phyloP scores from a whole-genome alignment of 2,329 filamentous ascomycete genomes.

The Gaeumannomyces tritici region DNA sequence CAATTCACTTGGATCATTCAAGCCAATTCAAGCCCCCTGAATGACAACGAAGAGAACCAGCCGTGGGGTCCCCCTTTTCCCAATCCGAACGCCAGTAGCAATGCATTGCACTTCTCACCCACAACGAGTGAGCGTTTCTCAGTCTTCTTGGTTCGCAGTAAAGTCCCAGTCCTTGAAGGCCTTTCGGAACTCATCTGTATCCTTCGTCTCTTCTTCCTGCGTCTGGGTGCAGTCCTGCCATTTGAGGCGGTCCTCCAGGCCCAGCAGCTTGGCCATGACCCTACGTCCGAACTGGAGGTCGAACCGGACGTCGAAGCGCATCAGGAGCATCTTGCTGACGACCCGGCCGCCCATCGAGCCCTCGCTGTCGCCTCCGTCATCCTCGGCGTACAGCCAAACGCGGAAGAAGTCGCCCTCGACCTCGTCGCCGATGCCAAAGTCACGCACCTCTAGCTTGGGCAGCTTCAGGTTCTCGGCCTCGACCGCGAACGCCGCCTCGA shows the following conservation, averaged over 20 bases:
- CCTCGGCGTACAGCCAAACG: conserved; percentile 66
- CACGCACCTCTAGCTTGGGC: conserved; percentile 37
- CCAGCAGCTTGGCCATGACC: conserved; percentile 80
- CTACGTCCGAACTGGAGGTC: conserved; percentile 84
- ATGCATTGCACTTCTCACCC: background rate
- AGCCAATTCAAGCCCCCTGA: background rate
- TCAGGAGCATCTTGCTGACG: conserved; percentile 60
- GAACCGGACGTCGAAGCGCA: conserved; percentile 71
- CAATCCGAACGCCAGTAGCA: background rate
- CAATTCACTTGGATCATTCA: no score
- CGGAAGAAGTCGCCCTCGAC: conserved; percentile 63
- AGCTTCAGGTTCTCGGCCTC: conserved; percentile 67
- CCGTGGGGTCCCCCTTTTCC: background rate
- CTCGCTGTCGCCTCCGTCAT: conserved; percentile 27
- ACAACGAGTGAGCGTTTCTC: background rate
- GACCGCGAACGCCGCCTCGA: conserved; percentile 82
- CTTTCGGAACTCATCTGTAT: conserved; percentile 69
- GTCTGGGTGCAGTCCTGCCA: conserved; percentile 82
- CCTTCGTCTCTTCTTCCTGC: conserved; percentile 65
- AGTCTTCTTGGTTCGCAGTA: conserved; percentile 26
- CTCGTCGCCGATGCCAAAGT: conserved; percentile 40
- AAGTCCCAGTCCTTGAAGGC: conserved; percentile 87
- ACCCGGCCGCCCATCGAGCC: conserved; percentile 23
- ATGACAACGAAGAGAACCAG: background rate
- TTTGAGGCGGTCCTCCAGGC: conserved; percentile 65